A percentile compares a stretch with the other conserved stretches of the same genome.
Conservation (phyloP, 2,329 filamentous ascomycete genomes). For the Pseudodiploospora longispora region DNA sequence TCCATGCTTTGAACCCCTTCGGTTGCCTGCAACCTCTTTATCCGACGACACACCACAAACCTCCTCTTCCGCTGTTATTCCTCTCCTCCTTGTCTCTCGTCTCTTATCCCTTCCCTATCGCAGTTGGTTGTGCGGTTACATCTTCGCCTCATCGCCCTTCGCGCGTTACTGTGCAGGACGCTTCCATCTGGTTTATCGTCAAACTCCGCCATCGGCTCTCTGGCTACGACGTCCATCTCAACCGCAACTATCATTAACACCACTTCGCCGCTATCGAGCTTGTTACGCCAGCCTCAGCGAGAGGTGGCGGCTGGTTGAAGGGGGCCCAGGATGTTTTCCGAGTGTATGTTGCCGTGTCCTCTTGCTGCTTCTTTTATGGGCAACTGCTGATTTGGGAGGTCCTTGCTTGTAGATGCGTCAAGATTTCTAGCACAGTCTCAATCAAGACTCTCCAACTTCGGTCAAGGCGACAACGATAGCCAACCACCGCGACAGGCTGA, state of each 20-base stretch:
- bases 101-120: too few relatives aligned
- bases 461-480: slow-evolving; percentile 44
- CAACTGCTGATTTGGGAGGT: background rate
- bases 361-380: background rate
- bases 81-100: too few relatives aligned
- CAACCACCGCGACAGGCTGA: slow-evolving; percentile 20
- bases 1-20: too few relatives aligned
- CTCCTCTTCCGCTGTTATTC: too few relatives aligned
- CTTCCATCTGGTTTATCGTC: slow-evolving; percentile 5
- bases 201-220: background rate
- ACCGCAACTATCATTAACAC: background rate
- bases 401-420: slow-evolving; percentile 68
- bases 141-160: too few relatives aligned
- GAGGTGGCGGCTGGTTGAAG: slow-evolving; percentile 26
- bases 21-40: too few relatives aligned
- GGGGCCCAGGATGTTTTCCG: slow-evolving; percentile 48
- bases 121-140: too few relatives aligned
- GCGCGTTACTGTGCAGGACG: too few relatives aligned
- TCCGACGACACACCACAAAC: too few relatives aligned
- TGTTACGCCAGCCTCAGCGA: slow-evolving; percentile 12
- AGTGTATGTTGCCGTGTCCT: slow-evolving; percentile 51
- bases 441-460: slow-evolving; percentile 71
- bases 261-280: background rate
- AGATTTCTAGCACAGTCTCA: slow-evolving; percentile 95
- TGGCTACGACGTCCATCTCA: background rate